A percentile compares a stretch with the other conserved stretches of the same genome.
These are phyloP conservation scores for Zygotorulaspora florentina DNA, from an alignment of 805 yeast genomes.

Conservation along the genomic window DNA sequence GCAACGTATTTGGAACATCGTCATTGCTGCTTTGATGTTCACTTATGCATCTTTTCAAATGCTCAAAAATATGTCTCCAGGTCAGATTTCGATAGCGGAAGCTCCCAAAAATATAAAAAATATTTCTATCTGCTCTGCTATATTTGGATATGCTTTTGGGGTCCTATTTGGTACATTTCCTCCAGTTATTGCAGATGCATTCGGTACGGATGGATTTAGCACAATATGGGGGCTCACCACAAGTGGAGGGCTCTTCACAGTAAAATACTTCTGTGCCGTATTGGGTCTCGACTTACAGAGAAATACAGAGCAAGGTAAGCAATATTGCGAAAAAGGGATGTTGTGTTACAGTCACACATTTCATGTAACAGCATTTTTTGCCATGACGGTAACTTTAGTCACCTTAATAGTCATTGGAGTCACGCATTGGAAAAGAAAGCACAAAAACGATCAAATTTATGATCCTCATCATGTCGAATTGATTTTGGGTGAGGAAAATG, in stretches of 20 bases:
- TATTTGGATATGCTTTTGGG: conserved; percentile 67
- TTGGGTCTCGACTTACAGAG: conserved; percentile 54
- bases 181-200: conserved; percentile 66
- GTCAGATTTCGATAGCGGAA: conserved; percentile 1
- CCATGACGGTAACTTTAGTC: conserved; percentile 19
- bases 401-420: conserved; percentile 21
- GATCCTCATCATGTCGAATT: neutral
- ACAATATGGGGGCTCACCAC: conserved; percentile 75
- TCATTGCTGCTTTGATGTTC: conserved; percentile 39
- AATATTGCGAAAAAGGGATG: conserved; percentile 43
- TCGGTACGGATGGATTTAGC: conserved; percentile 64
- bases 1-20: conserved; percentile 65
- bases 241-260: conserved; percentile 60
- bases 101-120: conserved; percentile 35
- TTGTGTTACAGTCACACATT: conserved; percentile 47
- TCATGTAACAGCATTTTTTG: conserved; percentile 25
- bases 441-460: neutral
- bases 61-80: neutral
- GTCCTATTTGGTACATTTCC: conserved; percentile 71
- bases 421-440: conserved; percentile 8
- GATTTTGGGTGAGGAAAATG: conserved; percentile 1
- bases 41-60: conserved; percentile 35
- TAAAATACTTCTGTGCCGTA: conserved; percentile 50
- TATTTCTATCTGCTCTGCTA: conserved; percentile 47
- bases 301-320: conserved; percentile 39